phyloP scores from a whole-genome alignment of 441 rosid genomes.

The Bruguiera hainesii region DNA sequence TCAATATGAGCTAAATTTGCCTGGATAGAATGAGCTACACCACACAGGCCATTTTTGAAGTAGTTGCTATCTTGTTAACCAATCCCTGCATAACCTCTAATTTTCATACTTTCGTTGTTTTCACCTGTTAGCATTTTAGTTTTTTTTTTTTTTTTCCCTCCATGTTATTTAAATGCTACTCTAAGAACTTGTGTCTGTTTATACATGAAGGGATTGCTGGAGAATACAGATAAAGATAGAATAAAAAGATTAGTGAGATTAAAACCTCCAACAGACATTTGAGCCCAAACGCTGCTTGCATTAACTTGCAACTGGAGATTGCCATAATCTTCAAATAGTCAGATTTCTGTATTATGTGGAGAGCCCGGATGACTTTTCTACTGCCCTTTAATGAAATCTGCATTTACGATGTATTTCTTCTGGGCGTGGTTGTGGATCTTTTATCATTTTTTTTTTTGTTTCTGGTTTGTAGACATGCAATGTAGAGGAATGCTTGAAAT shows the following conservation, averaged over 20 bases:
- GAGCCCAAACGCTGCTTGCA: constrained; percentile 15
- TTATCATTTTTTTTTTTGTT: too few species aligned
- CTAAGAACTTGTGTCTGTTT: neutral
- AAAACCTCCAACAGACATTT: constrained; percentile 76
- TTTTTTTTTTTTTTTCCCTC: neutral
- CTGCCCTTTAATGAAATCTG: neutral
- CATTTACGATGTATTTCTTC: too few species aligned
- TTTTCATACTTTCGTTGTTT: neutral
- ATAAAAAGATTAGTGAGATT: constrained; percentile 62
- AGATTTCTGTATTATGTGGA: constrained; percentile 8
- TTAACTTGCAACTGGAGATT: constrained; percentile 2
- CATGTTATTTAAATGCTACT: neutral
- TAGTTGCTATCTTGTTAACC: neutral
- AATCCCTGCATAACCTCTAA: neutral
- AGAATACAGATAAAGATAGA: constrained; percentile 77
- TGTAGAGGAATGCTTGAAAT: too few species aligned
- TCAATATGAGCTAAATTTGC: too few species aligned
- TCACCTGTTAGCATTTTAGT: neutral
- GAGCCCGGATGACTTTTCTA: neutral
- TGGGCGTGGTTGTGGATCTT: too few species aligned
- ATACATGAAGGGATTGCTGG: constrained; percentile 56
- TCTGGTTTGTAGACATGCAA: too few species aligned
- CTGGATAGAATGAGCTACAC: too few species aligned
- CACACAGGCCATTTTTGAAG: too few species aligned
- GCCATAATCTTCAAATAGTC: neutral